Base-by-base conservation (phyloP, 495 filamentous ascomycete genomes). In the Neurospora pannonica region DNA sequence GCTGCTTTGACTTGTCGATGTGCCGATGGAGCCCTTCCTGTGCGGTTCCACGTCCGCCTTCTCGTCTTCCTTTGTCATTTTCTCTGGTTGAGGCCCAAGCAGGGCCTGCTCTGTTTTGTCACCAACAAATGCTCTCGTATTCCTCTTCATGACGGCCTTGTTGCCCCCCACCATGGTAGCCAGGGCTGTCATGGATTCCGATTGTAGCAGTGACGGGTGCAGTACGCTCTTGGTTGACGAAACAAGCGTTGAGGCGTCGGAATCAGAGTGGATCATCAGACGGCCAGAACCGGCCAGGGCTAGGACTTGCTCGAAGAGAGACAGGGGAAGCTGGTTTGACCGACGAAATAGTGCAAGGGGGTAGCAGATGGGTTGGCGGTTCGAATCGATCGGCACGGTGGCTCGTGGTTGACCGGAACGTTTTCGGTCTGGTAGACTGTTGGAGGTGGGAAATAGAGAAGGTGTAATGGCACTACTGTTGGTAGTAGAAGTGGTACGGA, bases 141-240 rank as follows among this genome's bases (percentile, higher is more conserved):
- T 80, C 10, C 80, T 73, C 72, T 80, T 81, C 11, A 76, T 79
- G 62, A 80, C 76, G n/a, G 71, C 73, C 72, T 78, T 76, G 21
- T 46, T 71, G 19, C 73, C 70, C 9, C 70, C 43, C 1, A 73
- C 67, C 79, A 81, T 81, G 13, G 71, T 71, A 71, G 21, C 54
- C 15, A 17, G 13, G 9, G 24, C 19, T 31, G 8, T 34, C 36
- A 40, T 69, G 24, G 38, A 39, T 39, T 73, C 62, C 38, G 36
- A 17, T 19, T 11, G 60, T 54, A 46, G 39, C 46, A 40, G 31
- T 67, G 48, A 62, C 28, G 54, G 28, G 3, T 67, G 48, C 28
- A 62, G 54, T 28, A 67, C 54, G 28, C 54, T 67, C 28, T 67
- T 34, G 24, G 24, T 67, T 34, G 54, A 9, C 54, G 28, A 67